A percentile compares a stretch with the other conserved stretches of the same genome.
These are phyloP conservation scores for Cystobasidiopsis lactophilus DNA, from an alignment of 768 basidiomycete genomes.

Conservation along the genomic window DNA sequence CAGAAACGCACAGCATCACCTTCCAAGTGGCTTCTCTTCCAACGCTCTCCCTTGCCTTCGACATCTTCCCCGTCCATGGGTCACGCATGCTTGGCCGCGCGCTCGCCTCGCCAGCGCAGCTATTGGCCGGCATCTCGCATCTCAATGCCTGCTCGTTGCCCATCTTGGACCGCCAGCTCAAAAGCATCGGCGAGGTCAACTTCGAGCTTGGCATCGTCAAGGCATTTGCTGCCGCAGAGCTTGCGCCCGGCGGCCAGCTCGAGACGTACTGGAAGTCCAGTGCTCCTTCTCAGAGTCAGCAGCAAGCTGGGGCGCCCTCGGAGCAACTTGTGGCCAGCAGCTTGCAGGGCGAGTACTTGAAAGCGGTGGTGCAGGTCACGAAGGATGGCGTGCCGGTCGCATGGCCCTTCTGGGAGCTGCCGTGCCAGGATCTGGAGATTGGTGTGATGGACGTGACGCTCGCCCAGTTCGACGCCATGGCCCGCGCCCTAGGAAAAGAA, in stretches of 20 bases:
- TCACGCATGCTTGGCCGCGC: constrained; percentile 89
- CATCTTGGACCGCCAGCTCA: constrained; percentile 74
- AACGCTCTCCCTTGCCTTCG: constrained; percentile 63
- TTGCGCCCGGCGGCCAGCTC: constrained; percentile 80
- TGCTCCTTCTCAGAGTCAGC: constrained; percentile 26
- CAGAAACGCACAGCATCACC: constrained; percentile 46
- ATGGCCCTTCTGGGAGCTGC: constrained; percentile 52
- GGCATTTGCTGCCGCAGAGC: constrained; percentile 72
- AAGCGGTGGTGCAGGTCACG: constrained; percentile 73
- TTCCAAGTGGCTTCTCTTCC: constrained; percentile 65
- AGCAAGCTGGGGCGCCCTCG: constrained; percentile 7
- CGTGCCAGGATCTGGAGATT: constrained; percentile 48
- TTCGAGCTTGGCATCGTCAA: constrained; percentile 71
- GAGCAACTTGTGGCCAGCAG: constrained; percentile 55
- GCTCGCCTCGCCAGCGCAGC: constrained; percentile 54
- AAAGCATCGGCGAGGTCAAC: constrained; percentile 81
- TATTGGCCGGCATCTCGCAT: constrained; percentile 32
- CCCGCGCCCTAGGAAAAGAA: constrained; percentile 26
- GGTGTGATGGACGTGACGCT: constrained; percentile 66
- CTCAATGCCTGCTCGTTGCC: constrained; percentile 31
- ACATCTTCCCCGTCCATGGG: constrained; percentile 90
- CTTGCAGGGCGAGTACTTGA: constrained; percentile 66
- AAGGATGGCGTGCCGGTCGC: constrained; percentile 75
- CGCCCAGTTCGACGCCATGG: constrained; percentile 52
- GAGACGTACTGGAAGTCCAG: constrained; percentile 99